phyloP scores from a whole-genome alignment of 371 early-diverging fungal genomes.

The Cokeromyces recurvatus region DNA sequence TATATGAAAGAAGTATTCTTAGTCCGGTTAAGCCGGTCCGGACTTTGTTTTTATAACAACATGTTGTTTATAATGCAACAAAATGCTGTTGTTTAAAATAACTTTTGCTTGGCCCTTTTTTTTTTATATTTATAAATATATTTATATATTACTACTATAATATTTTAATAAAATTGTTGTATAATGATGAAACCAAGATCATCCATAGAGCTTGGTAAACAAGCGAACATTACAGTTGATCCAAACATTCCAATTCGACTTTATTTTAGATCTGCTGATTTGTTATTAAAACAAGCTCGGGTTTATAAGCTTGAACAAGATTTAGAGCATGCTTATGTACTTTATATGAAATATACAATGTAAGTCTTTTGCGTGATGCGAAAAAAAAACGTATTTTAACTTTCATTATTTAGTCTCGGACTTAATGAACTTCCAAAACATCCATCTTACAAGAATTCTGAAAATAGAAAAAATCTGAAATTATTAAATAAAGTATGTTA shows the following conservation, averaged over 20 bases:
- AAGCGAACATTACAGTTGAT: conserved; percentile 33
- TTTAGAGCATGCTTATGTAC: conserved; percentile 46
- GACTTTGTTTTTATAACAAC: too few species aligned
- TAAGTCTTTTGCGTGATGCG: too few species aligned
- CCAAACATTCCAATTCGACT: conserved; percentile 45
- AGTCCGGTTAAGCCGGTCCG: too few species aligned
- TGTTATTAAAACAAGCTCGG: conserved; percentile 49
- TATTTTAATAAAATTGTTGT: too few species aligned
- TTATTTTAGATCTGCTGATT: conserved; percentile 54
- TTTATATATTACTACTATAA: too few species aligned
- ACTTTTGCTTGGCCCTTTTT: too few species aligned
- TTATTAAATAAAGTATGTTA: conserved; percentile 30
- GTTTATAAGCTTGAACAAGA: conserved; percentile 51
- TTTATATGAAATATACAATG: conserved; percentile 56
- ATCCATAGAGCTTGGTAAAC: conserved; percentile 35
- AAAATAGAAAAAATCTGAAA: conserved; percentile 27
- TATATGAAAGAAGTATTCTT: too few species aligned
- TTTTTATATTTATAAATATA: too few species aligned
- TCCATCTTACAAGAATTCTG: conserved; percentile 36
- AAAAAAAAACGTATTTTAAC: not conserved
- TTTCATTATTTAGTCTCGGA: conserved; percentile 37
- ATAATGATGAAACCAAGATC: conserved; percentile 22
- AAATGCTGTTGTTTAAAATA: too few species aligned
- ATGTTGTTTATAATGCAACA: too few species aligned
- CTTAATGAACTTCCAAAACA: conserved; percentile 52